A percentile compares a stretch with the other conserved stretches of the same genome.
These are phyloP conservation scores for Eucalyptus tenuipes DNA, from an alignment of 345 rosid species.

Conservation along the genomic window DNA sequence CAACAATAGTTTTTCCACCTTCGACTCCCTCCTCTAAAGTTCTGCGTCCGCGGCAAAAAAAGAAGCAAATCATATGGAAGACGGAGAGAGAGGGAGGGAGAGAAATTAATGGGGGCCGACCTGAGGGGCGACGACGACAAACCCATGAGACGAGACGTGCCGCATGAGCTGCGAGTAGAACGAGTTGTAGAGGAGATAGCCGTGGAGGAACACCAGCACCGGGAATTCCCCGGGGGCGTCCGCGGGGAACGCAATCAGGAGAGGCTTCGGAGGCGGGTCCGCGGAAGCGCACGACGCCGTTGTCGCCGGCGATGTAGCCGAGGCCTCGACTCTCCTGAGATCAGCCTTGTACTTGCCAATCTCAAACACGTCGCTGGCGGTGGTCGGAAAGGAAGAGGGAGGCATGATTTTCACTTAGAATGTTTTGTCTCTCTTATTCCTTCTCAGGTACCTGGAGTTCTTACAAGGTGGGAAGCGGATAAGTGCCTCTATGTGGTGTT, in stretches of 20 bases:
- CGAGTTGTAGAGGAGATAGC: conserved; percentile 62
- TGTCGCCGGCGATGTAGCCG: background rate
- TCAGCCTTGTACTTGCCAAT: background rate
- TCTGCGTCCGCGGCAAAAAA: background rate
- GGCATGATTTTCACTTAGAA: background rate
- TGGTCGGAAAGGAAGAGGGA: background rate
- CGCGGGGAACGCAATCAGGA: conserved; percentile 51
- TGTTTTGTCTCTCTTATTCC: background rate
- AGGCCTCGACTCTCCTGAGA: background rate
- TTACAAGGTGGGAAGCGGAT: background rate
- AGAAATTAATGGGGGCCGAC: background rate
- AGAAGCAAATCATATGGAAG: background rate
- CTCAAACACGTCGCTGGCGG: background rate
- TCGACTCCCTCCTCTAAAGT: background rate
- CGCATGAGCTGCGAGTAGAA: conserved; percentile 85
- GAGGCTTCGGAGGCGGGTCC: conserved; percentile 17
- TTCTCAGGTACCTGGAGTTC: background rate
- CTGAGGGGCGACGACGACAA: conserved; percentile 86
- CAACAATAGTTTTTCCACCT: background rate
- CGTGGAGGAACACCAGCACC: conserved; percentile 65
- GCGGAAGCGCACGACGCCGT: background rate
- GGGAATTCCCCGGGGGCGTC: conserved; percentile 60
- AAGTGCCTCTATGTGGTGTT: background rate
- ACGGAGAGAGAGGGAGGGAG: background rate
- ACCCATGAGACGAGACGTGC: conserved; percentile 89